A percentile compares a stretch with the other conserved stretches of the same genome.
Evolutionary conservation across 2,329 filamentous ascomycete species (phyloP).

Genomic region (Aspergillus sp.): DNA sequence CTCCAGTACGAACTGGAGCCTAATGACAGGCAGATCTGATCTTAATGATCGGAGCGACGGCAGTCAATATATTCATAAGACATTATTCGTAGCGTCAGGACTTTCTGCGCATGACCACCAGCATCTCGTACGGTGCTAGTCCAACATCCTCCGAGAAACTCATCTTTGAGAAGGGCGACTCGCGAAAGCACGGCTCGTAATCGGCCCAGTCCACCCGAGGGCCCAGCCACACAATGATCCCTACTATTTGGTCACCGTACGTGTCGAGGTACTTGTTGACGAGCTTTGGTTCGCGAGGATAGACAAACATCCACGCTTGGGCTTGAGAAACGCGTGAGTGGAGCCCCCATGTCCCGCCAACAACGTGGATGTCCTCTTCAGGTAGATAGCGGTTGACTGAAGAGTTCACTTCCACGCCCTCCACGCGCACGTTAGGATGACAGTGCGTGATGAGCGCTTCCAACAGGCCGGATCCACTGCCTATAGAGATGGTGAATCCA

Average conservation of each 20-base stretch:
- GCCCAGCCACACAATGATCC: slow-evolving; percentile 30
- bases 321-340: slow-evolving; percentile 42
- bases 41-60: too few relatives aligned
- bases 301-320: slow-evolving; percentile 52
- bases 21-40: too few relatives aligned
- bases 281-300: slow-evolving; percentile 49
- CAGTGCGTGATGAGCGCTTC: slow-evolving; percentile 41
- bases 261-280: slow-evolving; percentile 43
- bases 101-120: slow-evolving; percentile 12
- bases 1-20: too few relatives aligned
- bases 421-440: slow-evolving; percentile 28
- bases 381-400: slow-evolving; percentile 47
- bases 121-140: slow-evolving; percentile 23
- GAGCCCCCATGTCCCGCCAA: slow-evolving; percentile 45
- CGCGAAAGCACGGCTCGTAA: slow-evolving; percentile 25
- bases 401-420: slow-evolving; percentile 49
- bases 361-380: slow-evolving; percentile 39
- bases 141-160: slow-evolving; percentile 19
- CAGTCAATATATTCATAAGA: too few relatives aligned
- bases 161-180: slow-evolving; percentile 19
- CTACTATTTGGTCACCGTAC: slow-evolving; percentile 12
- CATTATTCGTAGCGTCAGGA: not conserved
- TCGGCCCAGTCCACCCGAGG: slow-evolving; percentile 29
- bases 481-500: slow-evolving; percentile 44
- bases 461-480: slow-evolving; percentile 51